Percentiles rank a stretch among this genome's conserved stretches.
Evolutionary conservation across 2,329 filamentous ascomycete species (phyloP).

Genomic region (Fusarium heterosporum): DNA sequence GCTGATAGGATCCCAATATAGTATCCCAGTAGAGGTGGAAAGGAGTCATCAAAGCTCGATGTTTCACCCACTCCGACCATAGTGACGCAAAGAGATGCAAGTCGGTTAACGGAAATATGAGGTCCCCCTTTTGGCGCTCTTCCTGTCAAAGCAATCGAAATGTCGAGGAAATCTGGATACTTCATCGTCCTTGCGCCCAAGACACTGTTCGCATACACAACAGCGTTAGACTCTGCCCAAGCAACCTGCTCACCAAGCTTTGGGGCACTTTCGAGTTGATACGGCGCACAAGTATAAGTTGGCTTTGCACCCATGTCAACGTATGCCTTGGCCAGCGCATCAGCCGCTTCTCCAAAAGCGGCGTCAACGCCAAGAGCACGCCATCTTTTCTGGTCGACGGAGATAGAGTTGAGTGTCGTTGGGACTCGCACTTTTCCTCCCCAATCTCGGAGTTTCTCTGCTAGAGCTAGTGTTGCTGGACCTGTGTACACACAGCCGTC

Average conservation of each 20-base stretch:
- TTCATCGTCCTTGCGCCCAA: conserved; percentile 40
- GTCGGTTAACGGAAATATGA: conserved; percentile 24
- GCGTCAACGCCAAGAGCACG: conserved; percentile 22
- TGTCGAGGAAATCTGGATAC: conserved; percentile 36
- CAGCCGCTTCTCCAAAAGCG: conserved; percentile 21
- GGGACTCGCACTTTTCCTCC: conserved; percentile 33
- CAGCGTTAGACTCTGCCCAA: conserved; percentile 40
- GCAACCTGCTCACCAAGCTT: conserved; percentile 32
- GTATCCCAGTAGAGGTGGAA: conserved; percentile 37
- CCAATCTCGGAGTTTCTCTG: conserved; percentile 27
- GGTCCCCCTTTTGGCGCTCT: conserved; percentile 30
- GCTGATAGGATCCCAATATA: conserved; percentile 24
- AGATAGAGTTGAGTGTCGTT: conserved; percentile 36
- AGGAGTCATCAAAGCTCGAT: conserved; percentile 25
- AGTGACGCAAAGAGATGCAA: conserved; percentile 31
- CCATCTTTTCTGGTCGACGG: conserved; percentile 38
- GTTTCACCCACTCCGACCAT: conserved; percentile 42
- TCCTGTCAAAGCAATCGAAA: conserved; percentile 34
- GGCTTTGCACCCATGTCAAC: conserved; percentile 33
- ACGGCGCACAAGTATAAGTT: conserved; percentile 40
- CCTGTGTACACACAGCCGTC: conserved; percentile 46
- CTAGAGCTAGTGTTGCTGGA: conserved; percentile 27
- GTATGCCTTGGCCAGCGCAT: conserved; percentile 26
- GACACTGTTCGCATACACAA: conserved; percentile 41
- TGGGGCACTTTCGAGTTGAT: conserved; percentile 30